Base-by-base conservation (phyloP, 2,329 filamentous ascomycete genomes). In the Colletotrichum tamarilloi region DNA sequence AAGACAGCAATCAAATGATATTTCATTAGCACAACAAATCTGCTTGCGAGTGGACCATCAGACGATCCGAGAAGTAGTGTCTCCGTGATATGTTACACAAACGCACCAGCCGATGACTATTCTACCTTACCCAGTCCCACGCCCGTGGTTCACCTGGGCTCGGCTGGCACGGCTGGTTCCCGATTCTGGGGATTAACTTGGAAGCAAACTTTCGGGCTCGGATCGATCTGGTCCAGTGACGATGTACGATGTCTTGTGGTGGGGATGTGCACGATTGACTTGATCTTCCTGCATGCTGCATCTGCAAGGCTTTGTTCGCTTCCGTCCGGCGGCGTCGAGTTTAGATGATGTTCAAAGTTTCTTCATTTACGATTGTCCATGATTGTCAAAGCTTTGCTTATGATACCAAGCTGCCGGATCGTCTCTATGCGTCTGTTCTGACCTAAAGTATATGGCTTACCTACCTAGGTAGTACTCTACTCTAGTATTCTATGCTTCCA, bases 401-500 rank as follows among this genome's bases (percentile, higher is more conserved):
- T 32, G 26, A 38, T 32, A 60, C 70, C 70, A 65, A 60, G 65
- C 46, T 60, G 71, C 46, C 62, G 67, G 67, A 49, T 52, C 24
- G 12, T 22, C 30, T 35, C 32, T 35, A 35, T 49, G 24, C 22
- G 49, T 66, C 62, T 66, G 67, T 53, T 71, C 67, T 66, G 46
- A 66, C 26, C 71, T 60, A 59, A 73, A 56, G 42, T 55, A 32
- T 55, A 49, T 62, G 56, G 24, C 38, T 8, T 19, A 35, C 32
- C 32, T 5, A 12, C 32, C 32, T 5, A 42, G 38, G 38, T 22
- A 53, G 5, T 26, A 0, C 4, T 42, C 42, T 14, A 5, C n/a
- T 35, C 32, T 35, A 35, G 22, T 62, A 59, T 63, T 56, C 22
- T 32, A 49, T 19, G 38, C 38, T 42, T 42, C 6, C 42, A 19